phyloP scores from a whole-genome alignment of 75 land plant species.

The Cryptomeria japonica region DNA sequence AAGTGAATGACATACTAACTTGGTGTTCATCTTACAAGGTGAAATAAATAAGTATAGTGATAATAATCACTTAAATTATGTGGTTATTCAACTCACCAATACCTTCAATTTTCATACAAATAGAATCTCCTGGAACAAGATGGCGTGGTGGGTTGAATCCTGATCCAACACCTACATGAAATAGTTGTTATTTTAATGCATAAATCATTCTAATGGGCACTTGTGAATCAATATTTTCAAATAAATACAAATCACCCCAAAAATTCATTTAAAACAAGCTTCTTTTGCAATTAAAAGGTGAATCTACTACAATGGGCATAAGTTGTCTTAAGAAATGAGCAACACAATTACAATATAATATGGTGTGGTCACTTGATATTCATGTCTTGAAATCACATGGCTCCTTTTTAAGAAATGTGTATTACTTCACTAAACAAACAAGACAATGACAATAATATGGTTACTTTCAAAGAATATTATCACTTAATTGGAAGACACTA shows the following conservation, averaged over 20 bases:
- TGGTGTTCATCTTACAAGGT: background rate
- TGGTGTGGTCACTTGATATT: too few relatives aligned
- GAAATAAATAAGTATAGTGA: background rate
- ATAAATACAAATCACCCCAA: background rate
- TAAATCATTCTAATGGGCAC: background rate
- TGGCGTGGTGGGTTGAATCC: conserved; percentile 45
- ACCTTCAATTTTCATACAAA: conserved; percentile 38
- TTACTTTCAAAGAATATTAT: background rate
- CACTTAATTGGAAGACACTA: too few relatives aligned
- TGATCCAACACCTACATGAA: conserved; percentile 44
- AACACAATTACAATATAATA: background rate
- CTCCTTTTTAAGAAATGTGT: background rate
- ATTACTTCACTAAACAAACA: background rate
- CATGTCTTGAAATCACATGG: background rate
- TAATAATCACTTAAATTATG: conserved; percentile 4
- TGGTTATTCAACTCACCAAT: conserved; percentile 33
- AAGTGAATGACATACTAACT: background rate
- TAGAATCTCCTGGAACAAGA: conserved; percentile 35
- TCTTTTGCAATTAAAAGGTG: background rate
- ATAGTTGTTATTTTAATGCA: background rate
- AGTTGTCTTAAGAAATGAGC: background rate
- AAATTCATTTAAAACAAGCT: background rate
- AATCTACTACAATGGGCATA: background rate
- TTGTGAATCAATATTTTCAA: background rate
- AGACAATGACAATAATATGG: background rate